Base-by-base conservation (phyloP, 164 flowering plant genomes). In the Annona squamosa region DNA sequence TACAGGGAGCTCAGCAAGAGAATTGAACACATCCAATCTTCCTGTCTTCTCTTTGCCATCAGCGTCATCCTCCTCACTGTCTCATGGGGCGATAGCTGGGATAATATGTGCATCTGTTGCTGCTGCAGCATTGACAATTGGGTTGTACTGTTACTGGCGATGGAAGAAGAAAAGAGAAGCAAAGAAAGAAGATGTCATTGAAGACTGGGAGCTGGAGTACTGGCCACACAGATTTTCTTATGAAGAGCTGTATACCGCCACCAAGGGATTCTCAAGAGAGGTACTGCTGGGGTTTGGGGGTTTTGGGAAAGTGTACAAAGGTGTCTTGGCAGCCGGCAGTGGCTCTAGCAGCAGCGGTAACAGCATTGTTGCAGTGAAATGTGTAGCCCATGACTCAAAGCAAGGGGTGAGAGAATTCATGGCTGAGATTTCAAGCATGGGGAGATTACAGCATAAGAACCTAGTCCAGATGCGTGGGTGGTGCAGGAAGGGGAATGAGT, bases 361-460 rank as follows among this genome's bases (percentile, higher is more conserved):
- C 72, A 71, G 81, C 0, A 84, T 81, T 47, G 76, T 88, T 1
- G 98, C 91, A 0, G 93, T 93, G 45, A 93, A 93, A 76, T 87
- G 97, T 73, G 88, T 89, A 19, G 82, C 84, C 73, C 91, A 89
- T 75, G 91, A 88, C 73, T 90, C 97, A 5, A 91, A 91, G 56
- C 94, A 91, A 62, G 94, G 96, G 19, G 48, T 89, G 5, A 81
- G 87, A 73, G 94, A 89, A 71, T 91, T 93, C 84, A 87, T 90
- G 87, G 93, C 93, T 0, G 98, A 93, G 80, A 86, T 92, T 43
- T 79, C 88, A 4, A 84, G 86, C 77, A 86, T 90, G 77, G 91
- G 90, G 2, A 76, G 93, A 73, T 83, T 91, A 1, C 92, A 84
- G 69, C 97, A 91, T 77, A 86, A 83, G 85, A 86, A 84, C 63